A percentile compares a stretch with the other conserved stretches of the same genome.
Conservation (phyloP, 768 basidiomycete species). For the Lyophyllum decastes region DNA sequence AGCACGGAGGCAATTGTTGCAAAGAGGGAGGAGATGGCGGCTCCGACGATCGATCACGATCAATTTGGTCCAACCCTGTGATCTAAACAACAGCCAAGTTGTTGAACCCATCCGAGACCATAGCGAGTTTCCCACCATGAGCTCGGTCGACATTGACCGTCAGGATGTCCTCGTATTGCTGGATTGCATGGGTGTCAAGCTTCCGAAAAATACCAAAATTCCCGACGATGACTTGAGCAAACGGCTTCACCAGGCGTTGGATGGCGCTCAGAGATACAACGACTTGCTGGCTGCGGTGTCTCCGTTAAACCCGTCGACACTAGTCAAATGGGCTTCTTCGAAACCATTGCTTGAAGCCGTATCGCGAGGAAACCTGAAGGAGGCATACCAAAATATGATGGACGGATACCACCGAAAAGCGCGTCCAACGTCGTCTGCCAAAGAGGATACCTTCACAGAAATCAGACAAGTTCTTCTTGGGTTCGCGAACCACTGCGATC, state of each 20-base stretch:
- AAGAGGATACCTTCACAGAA: slow-evolving; percentile 31
- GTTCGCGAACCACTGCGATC: slow-evolving; percentile 19
- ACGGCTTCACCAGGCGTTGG: slow-evolving; percentile 21
- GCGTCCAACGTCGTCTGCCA: slow-evolving; percentile 13
- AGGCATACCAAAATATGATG: slow-evolving; percentile 14
- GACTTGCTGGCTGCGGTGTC: slow-evolving; percentile 16
- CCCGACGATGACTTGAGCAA: slow-evolving; percentile 22
- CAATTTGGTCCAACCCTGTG: neutral
- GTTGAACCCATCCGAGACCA: neutral
- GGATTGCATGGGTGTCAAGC: slow-evolving; percentile 25
- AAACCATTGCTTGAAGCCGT: slow-evolving; percentile 19
- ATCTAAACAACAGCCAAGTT: neutral
- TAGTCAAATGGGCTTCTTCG: slow-evolving; percentile 15
- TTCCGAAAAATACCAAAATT: slow-evolving; percentile 30
- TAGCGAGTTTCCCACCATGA: slow-evolving; percentile 1
- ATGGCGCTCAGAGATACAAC: slow-evolving; percentile 26
- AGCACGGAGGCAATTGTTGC: no score
- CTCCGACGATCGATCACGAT: no score
- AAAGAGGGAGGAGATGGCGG: no score
- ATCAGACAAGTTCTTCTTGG: slow-evolving; percentile 25
- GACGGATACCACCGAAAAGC: slow-evolving; percentile 3
- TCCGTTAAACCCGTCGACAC: slow-evolving; percentile 11
- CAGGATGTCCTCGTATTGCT: slow-evolving; percentile 17
- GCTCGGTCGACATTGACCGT: slow-evolving; percentile 8
- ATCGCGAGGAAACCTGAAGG: slow-evolving; percentile 19